These are phyloP conservation scores for Botryotinia convoluta DNA, from an alignment of 2,329 filamentous ascomycete species.

Conservation along the genomic window DNA sequence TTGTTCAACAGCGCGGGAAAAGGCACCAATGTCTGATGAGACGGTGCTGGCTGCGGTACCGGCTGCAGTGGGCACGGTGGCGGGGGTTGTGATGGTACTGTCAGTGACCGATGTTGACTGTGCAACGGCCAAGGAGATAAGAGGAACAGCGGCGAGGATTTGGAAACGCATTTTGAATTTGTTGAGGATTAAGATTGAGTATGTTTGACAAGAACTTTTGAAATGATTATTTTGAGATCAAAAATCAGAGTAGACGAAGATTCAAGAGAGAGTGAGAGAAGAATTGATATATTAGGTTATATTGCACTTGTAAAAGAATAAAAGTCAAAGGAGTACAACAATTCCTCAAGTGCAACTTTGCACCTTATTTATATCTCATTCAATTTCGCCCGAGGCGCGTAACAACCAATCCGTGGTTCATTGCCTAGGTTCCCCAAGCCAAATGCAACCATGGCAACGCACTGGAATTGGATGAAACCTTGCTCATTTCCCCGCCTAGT, in stretches of 20 bases:
- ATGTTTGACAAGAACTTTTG: background rate
- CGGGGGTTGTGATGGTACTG: background rate
- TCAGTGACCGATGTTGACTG: conserved; percentile 6
- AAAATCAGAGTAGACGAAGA: background rate
- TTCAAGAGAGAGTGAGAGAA: background rate
- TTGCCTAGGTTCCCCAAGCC: background rate
- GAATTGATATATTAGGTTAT: background rate
- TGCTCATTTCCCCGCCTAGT: conserved; percentile 3
- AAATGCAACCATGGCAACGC: conserved; percentile 13
- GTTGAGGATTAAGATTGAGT: background rate
- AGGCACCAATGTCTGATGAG: conserved; percentile 3
- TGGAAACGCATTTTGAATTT: conserved; percentile 19
- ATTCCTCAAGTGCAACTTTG: background rate
- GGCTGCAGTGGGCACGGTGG: background rate
- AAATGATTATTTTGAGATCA: background rate
- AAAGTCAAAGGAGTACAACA: background rate
- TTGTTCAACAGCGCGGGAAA: background rate
- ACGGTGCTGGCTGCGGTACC: background rate
- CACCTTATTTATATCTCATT: background rate
- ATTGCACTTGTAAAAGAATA: background rate
- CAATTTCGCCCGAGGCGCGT: background rate
- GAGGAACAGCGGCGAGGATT: conserved; percentile 6
- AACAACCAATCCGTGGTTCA: background rate
- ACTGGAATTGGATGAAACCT: background rate
- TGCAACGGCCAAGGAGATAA: conserved; percentile 7